Evolutionary conservation across 345 rosid species (phyloP).

Genomic region (Eutrema japonicum): DNA sequence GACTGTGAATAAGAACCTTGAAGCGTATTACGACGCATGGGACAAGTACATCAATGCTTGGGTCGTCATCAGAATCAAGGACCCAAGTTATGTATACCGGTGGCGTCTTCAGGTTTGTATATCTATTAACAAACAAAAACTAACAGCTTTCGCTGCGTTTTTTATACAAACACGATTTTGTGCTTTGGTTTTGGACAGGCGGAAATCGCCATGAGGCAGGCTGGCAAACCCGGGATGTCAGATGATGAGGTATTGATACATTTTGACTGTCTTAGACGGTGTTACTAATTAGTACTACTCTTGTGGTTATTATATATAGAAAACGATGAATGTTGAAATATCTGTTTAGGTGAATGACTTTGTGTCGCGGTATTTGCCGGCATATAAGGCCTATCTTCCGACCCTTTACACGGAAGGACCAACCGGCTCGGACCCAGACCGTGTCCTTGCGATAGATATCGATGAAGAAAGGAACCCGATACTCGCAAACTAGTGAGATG

Average conservation of each 20-base stretch:
- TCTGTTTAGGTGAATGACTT: constrained; percentile 78
- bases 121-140: not conserved
- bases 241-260: constrained; percentile 73
- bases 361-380: constrained; percentile 89
- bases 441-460: constrained; percentile 67
- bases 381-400: constrained; percentile 88
- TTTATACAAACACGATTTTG: not conserved
- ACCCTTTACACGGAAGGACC: constrained; percentile 90
- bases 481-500: constrained; percentile 40
- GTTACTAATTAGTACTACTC: not conserved
- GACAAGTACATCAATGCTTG: constrained; percentile 82
- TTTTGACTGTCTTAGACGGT: constrained; percentile 1
- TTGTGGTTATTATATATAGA: not conserved
- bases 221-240: constrained; percentile 85
- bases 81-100: constrained; percentile 82
- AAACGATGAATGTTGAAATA: not conserved
- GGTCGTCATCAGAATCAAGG: constrained; percentile 88
- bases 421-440: constrained; percentile 70
- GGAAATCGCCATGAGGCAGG: constrained; percentile 91
- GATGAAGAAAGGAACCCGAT: constrained; percentile 89
- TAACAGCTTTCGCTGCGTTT: not conserved
- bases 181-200: constrained; percentile 58
- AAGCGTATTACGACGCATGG: constrained; percentile 88
- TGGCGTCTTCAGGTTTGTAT: constrained; percentile 91
- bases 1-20: constrained; percentile 78